Percentiles rank a stretch among this genome's conserved stretches.
Conservation (phyloP, 345 rosid genomes). For the Euphorbia pulcherrima region DNA sequence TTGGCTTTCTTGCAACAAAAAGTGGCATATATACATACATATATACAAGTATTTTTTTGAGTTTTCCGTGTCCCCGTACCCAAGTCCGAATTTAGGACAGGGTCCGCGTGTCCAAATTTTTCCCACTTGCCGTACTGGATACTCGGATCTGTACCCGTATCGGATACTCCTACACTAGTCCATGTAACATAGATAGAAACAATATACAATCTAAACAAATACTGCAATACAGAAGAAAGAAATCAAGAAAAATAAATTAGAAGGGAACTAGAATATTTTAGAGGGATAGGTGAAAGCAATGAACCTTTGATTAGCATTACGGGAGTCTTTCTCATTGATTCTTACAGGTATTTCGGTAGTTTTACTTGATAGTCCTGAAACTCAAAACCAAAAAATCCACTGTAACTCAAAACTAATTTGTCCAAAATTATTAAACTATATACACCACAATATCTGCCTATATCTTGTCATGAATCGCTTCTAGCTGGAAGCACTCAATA, state of each 20-base stretch:
- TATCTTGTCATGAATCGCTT: neutral
- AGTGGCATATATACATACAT: no score
- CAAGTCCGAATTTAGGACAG: no score
- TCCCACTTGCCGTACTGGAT: no score
- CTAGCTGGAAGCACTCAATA: neutral
- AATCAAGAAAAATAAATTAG: neutral
- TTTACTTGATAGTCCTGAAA: conserved; percentile 54
- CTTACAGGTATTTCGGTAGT: conserved; percentile 32
- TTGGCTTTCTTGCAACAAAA: no score
- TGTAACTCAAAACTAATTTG: conserved; percentile 19
- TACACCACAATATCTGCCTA: neutral
- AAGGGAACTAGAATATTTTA: neutral
- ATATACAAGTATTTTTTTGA: no score
- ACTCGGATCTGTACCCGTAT: no score
- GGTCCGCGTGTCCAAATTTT: no score
- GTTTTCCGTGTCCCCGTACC: no score
- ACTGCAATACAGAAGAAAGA: neutral
- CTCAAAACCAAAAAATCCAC: conserved; percentile 19
- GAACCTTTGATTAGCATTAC: conserved; percentile 44
- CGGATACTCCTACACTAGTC: no score
- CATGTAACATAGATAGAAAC: no score
- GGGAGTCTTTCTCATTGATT: conserved; percentile 31
- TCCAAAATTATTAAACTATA: neutral
- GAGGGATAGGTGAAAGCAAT: conserved; percentile 7
- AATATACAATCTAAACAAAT: no score